phyloP scores from a whole-genome alignment of 345 rosid genomes.

The Lepidium africanum region DNA sequence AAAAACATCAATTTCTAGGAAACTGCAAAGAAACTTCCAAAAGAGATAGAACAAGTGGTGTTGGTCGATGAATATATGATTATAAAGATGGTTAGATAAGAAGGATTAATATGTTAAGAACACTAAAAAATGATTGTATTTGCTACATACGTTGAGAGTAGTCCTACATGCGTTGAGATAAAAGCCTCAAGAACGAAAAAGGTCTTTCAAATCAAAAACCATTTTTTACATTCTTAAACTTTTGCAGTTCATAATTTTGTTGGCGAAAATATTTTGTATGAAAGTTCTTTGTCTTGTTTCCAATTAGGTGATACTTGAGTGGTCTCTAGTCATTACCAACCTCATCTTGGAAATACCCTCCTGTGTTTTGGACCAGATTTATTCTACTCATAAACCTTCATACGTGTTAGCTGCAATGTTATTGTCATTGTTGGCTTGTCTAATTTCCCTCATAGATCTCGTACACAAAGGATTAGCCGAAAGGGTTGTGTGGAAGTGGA shows the following conservation, averaged over 20 bases:
- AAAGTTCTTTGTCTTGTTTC: not conserved
- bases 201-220: constrained; percentile 1
- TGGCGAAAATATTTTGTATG: not conserved
- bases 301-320: constrained; percentile 4
- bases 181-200: constrained; percentile 15
- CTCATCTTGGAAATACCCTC: constrained; percentile 9
- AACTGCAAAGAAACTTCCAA: not conserved
- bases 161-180: no score
- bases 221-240: not conserved
- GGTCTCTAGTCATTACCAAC: constrained; percentile 18
- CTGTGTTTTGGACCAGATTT: constrained; percentile 10
- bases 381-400: not conserved
- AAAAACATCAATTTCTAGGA: not conserved
- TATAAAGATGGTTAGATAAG: not conserved
- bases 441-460: constrained; percentile 12
- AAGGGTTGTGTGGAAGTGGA: constrained; percentile 21
- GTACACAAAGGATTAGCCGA: constrained; percentile 19
- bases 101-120: not conserved
- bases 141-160: no score
- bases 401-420: constrained; percentile 13
- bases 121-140: no score
- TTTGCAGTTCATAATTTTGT: not conserved
- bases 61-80: not conserved
- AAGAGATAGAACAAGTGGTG: not conserved
- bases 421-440: not conserved